A percentile compares a stretch with the other conserved stretches of the same genome.
Evolutionary conservation across 495 filamentous ascomycete species (phyloP).

Genomic region (Penicillium paradoxum): DNA sequence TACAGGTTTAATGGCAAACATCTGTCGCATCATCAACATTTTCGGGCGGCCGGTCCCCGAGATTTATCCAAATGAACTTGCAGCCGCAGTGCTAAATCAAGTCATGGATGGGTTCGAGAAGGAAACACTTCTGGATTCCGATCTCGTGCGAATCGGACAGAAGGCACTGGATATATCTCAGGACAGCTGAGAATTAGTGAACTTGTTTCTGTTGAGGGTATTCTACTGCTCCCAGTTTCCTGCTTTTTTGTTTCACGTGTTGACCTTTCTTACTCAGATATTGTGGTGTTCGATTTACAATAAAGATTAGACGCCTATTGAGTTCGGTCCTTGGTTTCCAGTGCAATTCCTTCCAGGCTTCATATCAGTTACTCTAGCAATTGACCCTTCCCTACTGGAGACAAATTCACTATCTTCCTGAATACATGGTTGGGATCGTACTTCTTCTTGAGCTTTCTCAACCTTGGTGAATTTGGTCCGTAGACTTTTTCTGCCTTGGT

Average conservation of each 20-base stretch:
- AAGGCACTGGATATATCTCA: not conserved
- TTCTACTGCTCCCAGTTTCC: too few species aligned
- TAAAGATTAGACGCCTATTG: too few species aligned
- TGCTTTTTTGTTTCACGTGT: too few species aligned
- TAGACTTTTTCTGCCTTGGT: constrained; percentile 27
- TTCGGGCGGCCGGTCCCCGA: constrained; percentile 22
- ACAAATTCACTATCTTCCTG: constrained; percentile 16
- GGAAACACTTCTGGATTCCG: constrained; percentile 41
- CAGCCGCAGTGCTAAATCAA: constrained; percentile 42
- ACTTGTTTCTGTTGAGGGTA: not conserved
- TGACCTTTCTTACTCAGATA: too few species aligned
- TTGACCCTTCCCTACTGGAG: not conserved
- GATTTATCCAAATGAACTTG: constrained; percentile 33
- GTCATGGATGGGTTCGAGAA: constrained; percentile 42
- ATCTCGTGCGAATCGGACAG: constrained; percentile 40
- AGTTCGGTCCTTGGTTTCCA: not conserved
- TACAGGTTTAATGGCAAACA: constrained; percentile 2
- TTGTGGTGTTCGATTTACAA: too few species aligned
- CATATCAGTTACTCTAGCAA: not conserved
- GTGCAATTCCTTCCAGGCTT: not conserved
- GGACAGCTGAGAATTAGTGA: not conserved
- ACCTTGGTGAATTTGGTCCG: constrained; percentile 33
- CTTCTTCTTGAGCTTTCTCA: constrained; percentile 38
- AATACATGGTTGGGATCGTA: constrained; percentile 48
- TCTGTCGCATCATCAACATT: constrained; percentile 4